These are phyloP conservation scores for Epichloe hybrida DNA, from an alignment of 2,329 filamentous ascomycete species.

Conservation along the genomic window DNA sequence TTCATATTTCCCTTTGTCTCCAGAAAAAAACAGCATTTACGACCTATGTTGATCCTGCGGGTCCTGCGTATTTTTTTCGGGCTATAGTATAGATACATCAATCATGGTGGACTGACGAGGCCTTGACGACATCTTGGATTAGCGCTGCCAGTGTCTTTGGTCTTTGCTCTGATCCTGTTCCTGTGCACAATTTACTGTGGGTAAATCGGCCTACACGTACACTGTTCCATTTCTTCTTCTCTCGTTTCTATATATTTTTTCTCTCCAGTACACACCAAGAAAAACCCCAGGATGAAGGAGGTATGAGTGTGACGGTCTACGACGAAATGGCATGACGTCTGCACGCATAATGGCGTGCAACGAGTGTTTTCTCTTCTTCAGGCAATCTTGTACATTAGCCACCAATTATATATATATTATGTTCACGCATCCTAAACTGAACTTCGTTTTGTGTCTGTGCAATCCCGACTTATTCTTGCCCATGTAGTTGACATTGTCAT, in stretches of 20 bases:
- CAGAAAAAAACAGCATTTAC: not conserved
- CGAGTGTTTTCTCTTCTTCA: not conserved
- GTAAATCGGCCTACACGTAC: not conserved
- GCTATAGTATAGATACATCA: not conserved
- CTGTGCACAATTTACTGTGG: not conserved
- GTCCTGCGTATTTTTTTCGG: not conserved
- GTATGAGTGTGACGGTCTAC: conserved; percentile 2
- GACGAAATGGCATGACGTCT: conserved; percentile 2
- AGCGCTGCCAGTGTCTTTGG: not conserved
- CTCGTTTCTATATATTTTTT: not conserved
- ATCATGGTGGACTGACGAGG: not conserved
- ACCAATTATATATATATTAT: not conserved
- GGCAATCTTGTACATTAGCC: not conserved
- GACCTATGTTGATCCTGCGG: not conserved
- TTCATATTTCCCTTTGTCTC: not conserved
- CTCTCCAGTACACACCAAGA: not conserved
- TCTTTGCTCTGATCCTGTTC: not conserved
- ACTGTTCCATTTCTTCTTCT: not conserved
- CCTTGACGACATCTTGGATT: not conserved
- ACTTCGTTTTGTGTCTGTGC: too few species aligned
- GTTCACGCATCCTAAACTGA: not conserved
- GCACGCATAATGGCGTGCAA: conserved; percentile 1
- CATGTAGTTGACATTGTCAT: too few species aligned
- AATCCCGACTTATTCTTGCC: too few species aligned
- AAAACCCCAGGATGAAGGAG: not conserved